phyloP scores from a whole-genome alignment of 176 grass and related monocot genomes.

The Musa beccarii region DNA sequence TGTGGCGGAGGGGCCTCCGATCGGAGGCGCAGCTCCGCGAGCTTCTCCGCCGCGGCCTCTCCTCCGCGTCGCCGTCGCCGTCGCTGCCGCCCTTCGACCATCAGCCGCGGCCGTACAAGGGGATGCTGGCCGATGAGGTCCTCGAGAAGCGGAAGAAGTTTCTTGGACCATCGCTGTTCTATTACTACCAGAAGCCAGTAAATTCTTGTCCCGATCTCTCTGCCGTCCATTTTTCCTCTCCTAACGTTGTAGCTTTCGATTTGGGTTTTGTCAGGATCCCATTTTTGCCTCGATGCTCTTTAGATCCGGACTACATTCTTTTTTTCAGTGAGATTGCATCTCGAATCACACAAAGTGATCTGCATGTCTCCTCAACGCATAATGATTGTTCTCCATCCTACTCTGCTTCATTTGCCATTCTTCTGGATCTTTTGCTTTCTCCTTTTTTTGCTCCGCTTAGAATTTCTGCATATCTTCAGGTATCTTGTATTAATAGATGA shows the following conservation, averaged over 20 bases:
- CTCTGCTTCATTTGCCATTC: not conserved
- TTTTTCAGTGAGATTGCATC: not conserved
- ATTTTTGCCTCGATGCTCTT: not conserved
- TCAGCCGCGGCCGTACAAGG: conserved; percentile 51
- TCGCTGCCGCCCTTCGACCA: conserved; percentile 70
- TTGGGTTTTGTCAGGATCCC: not conserved
- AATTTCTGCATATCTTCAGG: not conserved
- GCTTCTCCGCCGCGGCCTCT: conserved; percentile 21
- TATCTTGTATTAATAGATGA: not conserved
- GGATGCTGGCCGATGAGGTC: conserved; percentile 53
- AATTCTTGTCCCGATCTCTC: not conserved
- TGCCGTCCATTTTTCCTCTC: not conserved
- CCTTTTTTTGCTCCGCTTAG: not conserved
- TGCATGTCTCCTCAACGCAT: no score
- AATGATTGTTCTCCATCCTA: not conserved
- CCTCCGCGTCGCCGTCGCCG: conserved; percentile 28
- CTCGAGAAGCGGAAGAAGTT: conserved; percentile 61
- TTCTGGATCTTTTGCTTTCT: no score
- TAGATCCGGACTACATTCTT: not conserved
- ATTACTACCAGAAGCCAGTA: conserved; percentile 99
- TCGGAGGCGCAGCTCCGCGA: conserved; percentile 21
- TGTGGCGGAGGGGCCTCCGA: conserved; percentile 20
- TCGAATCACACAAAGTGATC: not conserved
- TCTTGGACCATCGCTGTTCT: conserved; percentile 83
- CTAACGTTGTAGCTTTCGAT: not conserved